phyloP scores from a whole-genome alignment of 768 basidiomycete species.

The Dacryopinax spathularia region DNA sequence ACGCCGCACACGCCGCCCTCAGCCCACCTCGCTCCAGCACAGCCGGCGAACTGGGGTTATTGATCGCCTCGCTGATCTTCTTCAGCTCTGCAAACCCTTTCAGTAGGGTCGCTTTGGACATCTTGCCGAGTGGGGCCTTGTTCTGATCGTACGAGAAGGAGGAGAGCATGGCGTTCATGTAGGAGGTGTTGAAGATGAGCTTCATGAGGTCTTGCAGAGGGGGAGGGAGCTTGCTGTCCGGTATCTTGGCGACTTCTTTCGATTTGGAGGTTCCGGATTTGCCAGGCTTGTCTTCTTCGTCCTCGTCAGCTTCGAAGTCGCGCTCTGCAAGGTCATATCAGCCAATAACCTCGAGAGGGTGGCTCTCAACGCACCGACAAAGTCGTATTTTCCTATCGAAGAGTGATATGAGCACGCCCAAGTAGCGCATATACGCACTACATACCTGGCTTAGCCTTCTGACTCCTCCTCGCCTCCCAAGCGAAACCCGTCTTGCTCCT shows the following conservation, averaged over 20 bases:
- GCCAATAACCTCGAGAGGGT: neutral
- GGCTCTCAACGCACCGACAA: constrained; percentile 32
- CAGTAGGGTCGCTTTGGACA: constrained; percentile 45
- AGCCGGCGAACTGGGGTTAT: constrained; percentile 29
- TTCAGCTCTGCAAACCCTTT: constrained; percentile 46
- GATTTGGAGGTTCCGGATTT: no score
- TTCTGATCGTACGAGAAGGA: constrained; percentile 55
- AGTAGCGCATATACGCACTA: neutral
- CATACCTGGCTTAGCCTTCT: constrained; percentile 38
- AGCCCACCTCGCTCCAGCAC: constrained; percentile 29
- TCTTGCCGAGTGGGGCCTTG: constrained; percentile 49
- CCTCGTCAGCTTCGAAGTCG: constrained; percentile 25
- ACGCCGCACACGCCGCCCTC: constrained; percentile 30
- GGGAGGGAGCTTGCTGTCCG: constrained; percentile 31
- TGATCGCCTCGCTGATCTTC: constrained; percentile 40
- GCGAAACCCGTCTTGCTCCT: constrained; percentile 35
- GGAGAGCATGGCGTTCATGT: constrained; percentile 38
- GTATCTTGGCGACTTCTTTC: constrained; percentile 27
- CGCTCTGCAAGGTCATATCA: constrained; percentile 28
- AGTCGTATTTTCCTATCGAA: constrained; percentile 42
- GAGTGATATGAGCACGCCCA: neutral
- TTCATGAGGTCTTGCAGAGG: constrained; percentile 24
- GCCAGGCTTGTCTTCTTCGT: constrained; percentile 28
- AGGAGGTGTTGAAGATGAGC: constrained; percentile 27
- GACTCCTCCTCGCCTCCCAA: constrained; percentile 40